Conservation (phyloP, 139 green algal species). For the Chlorella sp. region DNA sequence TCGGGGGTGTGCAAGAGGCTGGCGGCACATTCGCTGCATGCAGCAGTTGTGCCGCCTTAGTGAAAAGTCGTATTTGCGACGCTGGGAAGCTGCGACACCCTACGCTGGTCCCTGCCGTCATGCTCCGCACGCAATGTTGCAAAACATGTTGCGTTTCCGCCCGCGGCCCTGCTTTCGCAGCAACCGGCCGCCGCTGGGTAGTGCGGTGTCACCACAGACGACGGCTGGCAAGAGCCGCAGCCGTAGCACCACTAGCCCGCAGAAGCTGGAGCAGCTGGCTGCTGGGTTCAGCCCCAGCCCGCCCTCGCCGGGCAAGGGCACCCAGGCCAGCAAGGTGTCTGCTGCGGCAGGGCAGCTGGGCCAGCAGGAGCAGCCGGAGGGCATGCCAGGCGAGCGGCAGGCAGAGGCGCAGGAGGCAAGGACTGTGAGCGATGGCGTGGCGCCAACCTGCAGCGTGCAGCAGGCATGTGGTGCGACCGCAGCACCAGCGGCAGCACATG, state of each 20-base stretch:
- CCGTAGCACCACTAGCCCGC: not conserved
- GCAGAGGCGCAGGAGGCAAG: not conserved
- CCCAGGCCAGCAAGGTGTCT: slow-evolving; percentile 9
- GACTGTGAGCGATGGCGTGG: no score
- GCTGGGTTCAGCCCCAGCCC: slow-evolving; percentile 8
- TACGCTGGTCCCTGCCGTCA: no score
- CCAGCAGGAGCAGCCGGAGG: not conserved
- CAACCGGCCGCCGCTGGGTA: not conserved
- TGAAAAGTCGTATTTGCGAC: no score
- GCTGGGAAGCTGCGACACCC: no score
- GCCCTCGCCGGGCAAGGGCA: not conserved
- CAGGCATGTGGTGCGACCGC: not conserved
- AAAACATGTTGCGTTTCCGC: no score
- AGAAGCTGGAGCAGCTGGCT: not conserved
- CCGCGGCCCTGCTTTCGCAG: not conserved
- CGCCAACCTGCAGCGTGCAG: not conserved
- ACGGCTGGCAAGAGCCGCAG: not conserved
- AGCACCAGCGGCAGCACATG: not conserved
- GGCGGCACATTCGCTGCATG: no score
- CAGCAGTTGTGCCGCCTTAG: no score
- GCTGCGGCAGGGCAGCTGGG: not conserved
- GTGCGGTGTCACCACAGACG: not conserved
- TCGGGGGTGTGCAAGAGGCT: no score
- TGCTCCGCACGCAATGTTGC: no score
- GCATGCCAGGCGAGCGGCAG: not conserved